Percentiles rank a stretch among this genome's conserved stretches.
Conservation (phyloP, 495 filamentous ascomycete species). For the Aspergillus nidulans region DNA sequence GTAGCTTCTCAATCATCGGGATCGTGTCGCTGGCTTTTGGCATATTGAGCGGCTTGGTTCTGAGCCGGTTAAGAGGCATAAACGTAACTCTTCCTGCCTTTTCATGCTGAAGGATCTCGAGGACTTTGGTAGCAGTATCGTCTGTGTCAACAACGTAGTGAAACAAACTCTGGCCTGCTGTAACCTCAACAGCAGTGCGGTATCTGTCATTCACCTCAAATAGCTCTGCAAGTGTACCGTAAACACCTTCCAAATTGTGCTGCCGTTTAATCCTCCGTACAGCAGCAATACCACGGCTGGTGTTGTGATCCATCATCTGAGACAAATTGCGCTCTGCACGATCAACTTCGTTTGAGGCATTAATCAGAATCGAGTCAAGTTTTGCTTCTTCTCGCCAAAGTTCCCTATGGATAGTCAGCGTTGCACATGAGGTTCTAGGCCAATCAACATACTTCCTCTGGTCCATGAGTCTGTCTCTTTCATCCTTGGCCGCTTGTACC, state of each 20-base stretch:
- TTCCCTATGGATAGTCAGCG: constrained; percentile 38
- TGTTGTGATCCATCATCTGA: constrained; percentile 84
- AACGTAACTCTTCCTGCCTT: constrained; percentile 88
- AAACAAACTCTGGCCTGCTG: constrained; percentile 88
- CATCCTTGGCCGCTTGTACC: constrained; percentile 74
- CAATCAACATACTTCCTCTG: constrained; percentile 64
- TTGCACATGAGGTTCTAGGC: not conserved
- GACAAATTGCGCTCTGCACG: constrained; percentile 71
- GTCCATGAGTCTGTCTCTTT: constrained; percentile 73
- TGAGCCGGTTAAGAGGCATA: constrained; percentile 82
- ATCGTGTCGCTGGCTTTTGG: constrained; percentile 83
- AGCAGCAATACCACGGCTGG: constrained; percentile 74
- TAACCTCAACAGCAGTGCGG: constrained; percentile 85
- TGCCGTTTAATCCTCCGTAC: constrained; percentile 76
- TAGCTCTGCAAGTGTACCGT: constrained; percentile 89
- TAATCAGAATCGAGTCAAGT: constrained; percentile 69
- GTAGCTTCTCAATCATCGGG: constrained; percentile 79
- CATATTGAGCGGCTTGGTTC: constrained; percentile 62
- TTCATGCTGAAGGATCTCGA: constrained; percentile 73
- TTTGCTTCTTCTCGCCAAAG: constrained; percentile 89
- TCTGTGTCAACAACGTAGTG: constrained; percentile 96
- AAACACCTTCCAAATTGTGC: constrained; percentile 76
- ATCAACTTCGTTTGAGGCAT: constrained; percentile 67
- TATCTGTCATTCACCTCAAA: constrained; percentile 81
- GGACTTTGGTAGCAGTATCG: constrained; percentile 74